Conservation (phyloP, 2,329 filamentous ascomycete species). For the Aspergillus quadricinctus region DNA sequence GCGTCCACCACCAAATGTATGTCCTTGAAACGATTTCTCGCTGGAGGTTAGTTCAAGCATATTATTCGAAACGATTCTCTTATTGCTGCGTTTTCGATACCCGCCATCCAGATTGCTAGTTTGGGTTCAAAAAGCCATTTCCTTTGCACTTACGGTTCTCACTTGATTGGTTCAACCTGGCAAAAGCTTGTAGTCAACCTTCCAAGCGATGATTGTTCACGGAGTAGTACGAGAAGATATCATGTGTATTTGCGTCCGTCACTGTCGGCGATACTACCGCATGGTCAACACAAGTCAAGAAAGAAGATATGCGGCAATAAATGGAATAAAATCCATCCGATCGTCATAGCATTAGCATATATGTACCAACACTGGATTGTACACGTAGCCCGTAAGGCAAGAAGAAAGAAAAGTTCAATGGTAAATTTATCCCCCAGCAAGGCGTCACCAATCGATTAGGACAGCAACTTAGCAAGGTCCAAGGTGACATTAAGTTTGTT, state of each 20-base stretch:
- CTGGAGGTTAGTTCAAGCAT: background rate
- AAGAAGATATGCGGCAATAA: background rate
- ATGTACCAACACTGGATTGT: background rate
- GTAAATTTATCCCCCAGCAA: background rate
- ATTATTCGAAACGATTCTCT: background rate
- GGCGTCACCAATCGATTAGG: background rate
- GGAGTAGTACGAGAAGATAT: background rate
- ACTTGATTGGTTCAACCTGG: background rate
- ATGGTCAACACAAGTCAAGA: background rate
- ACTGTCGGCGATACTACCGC: background rate
- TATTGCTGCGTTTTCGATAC: background rate
- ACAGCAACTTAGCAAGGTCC: constrained; percentile 37
- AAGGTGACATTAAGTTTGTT: constrained; percentile 45
- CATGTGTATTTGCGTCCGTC: background rate
- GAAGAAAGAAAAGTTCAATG: constrained; percentile 3
- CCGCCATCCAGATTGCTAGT: background rate
- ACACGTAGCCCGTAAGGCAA: background rate
- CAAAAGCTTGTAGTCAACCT: background rate
- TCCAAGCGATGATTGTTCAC: background rate
- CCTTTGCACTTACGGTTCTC: background rate
- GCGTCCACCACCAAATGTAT: background rate
- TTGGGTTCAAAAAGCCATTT: background rate
- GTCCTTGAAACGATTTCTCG: background rate
- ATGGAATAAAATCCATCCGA: background rate
- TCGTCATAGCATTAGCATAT: background rate